Percentiles rank a stretch among this genome's conserved stretches.
These are phyloP conservation scores for Xylariaceae sp. DNA, from an alignment of 2,329 filamentous ascomycete species.

Conservation along the genomic window DNA sequence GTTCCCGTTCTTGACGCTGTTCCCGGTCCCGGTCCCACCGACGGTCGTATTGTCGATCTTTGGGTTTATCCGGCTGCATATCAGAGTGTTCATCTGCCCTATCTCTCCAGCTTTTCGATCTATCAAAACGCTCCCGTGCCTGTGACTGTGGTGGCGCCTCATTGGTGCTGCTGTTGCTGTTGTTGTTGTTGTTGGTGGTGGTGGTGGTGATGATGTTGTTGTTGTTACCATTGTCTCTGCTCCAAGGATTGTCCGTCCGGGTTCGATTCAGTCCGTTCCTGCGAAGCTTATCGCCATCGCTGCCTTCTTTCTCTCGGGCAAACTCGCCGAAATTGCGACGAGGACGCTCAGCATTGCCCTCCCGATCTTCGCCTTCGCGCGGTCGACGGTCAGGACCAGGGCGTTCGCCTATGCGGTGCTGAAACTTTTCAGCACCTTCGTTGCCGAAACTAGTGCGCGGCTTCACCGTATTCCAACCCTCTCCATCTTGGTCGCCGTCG, in stretches of 20 bases:
- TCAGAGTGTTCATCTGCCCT: slow-evolving; percentile 38
- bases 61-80: slow-evolving; percentile 37
- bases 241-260: slow-evolving; percentile 70
- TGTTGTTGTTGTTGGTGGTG: slow-evolving; percentile 35
- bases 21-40: slow-evolving; percentile 52
- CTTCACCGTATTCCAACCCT: slow-evolving; percentile 70
- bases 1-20: slow-evolving; percentile 66
- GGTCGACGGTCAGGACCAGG: slow-evolving; percentile 37
- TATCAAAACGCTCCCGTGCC: slow-evolving; percentile 51
- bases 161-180: slow-evolving; percentile 34
- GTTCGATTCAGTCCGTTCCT: slow-evolving; percentile 61
- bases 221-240: slow-evolving; percentile 52
- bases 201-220: slow-evolving; percentile 25
- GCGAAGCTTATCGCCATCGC: slow-evolving; percentile 49
- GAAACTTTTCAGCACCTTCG: slow-evolving; percentile 66
- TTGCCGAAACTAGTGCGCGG: slow-evolving; percentile 68
- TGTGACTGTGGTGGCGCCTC: slow-evolving; percentile 22
- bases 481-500: slow-evolving; percentile 55
- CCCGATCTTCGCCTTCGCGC: slow-evolving; percentile 42
- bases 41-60: slow-evolving; percentile 54
- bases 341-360: slow-evolving; percentile 48
- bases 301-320: slow-evolving; percentile 42
- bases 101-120: slow-evolving; percentile 57
- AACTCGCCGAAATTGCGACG: slow-evolving; percentile 48
- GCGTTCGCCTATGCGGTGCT: slow-evolving; percentile 56